phyloP scores from a whole-genome alignment of 1,139 yeast genomes.

The Lodderomyces pseudojiufengensis region DNA sequence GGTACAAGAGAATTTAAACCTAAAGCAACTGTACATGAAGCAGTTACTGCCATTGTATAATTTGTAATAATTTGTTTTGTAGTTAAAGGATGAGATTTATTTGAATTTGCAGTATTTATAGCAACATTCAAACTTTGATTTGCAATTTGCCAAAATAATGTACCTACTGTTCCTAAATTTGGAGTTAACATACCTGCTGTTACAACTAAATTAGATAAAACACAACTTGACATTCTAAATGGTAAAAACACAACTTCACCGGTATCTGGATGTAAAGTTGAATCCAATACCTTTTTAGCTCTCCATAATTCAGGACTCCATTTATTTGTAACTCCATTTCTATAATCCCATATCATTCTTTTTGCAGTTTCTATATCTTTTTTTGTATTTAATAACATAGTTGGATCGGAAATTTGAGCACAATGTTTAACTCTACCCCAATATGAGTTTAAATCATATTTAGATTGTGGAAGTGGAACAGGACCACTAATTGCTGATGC shows the following conservation, averaged over 20 bases:
- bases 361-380: slow-evolving; percentile 64
- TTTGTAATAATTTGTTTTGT: slow-evolving; percentile 72
- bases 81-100: slow-evolving; percentile 87
- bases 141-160: slow-evolving; percentile 95
- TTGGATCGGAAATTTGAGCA: slow-evolving; percentile 88
- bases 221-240: slow-evolving; percentile 95
- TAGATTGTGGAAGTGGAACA: slow-evolving; percentile 72
- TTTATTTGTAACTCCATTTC: slow-evolving; percentile 56
- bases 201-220: slow-evolving; percentile 85
- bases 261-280: slow-evolving; percentile 91
- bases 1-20: slow-evolving; percentile 91
- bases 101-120: slow-evolving; percentile 92
- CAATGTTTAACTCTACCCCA: slow-evolving; percentile 94
- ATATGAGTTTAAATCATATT: slow-evolving; percentile 74
- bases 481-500: slow-evolving; percentile 87
- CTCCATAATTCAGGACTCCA: slow-evolving; percentile 87
- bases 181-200: slow-evolving; percentile 98
- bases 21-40: slow-evolving; percentile 92
- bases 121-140: slow-evolving; percentile 96
- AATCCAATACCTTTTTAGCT: slow-evolving; percentile 81
- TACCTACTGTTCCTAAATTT: slow-evolving; percentile 82
- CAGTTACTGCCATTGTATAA: slow-evolving; percentile 85
- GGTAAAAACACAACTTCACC: slow-evolving; percentile 91
- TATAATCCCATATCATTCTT: slow-evolving; percentile 63
- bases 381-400: slow-evolving; percentile 75